Base-by-base conservation (phyloP, 2,329 filamentous ascomycete genomes). In the Davidsoniella australis region DNA sequence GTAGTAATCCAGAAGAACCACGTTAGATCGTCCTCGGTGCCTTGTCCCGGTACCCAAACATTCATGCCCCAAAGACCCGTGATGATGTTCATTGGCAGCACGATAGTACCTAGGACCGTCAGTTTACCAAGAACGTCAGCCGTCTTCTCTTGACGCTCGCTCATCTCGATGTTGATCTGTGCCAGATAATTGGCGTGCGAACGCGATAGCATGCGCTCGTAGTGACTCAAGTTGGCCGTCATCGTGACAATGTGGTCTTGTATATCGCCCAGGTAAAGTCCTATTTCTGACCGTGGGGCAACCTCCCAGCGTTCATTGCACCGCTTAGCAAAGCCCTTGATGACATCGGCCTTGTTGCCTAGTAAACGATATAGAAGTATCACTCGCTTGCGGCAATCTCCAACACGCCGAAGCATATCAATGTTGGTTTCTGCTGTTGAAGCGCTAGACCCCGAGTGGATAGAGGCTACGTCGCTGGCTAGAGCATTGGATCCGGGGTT, bases 41-140 rank as follows among this genome's bases (percentile, higher is more conserved):
- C 82, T 63, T 96, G 89, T 1, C 91, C 91, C 0, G 91, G 91
- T 0, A 98, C 91, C 70, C 85, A 86, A 36, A 89, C 84, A 70
- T 98, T 98, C 89, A 96, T 96, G 47, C 89, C 91, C 88, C 89
- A 98, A 58, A 96, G 78, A 57, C 91, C 91, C 2, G 91, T 96
- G 59, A 98, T 89, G 61, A 98, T 94, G 62, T 98, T 98, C 88
- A 98, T 94, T 9, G 91, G 91, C 50, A 98, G 69, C 2, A 98
- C 89, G 57, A 98, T 96, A 5, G 91, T 98, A 55, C 91, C 91
- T 1, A 98, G 72, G 1, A 98, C 91, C 0, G 91, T 96, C 53
- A 98, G 74, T 64, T 91, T 94, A 55, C 88, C 88, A 10, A 98
- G 75, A 1, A 95, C 87, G 61, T 98, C 89, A 39, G 87, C 86